These are phyloP conservation scores for Pholiota molesta DNA, from an alignment of 768 basidiomycete genomes.

Conservation along the genomic window DNA sequence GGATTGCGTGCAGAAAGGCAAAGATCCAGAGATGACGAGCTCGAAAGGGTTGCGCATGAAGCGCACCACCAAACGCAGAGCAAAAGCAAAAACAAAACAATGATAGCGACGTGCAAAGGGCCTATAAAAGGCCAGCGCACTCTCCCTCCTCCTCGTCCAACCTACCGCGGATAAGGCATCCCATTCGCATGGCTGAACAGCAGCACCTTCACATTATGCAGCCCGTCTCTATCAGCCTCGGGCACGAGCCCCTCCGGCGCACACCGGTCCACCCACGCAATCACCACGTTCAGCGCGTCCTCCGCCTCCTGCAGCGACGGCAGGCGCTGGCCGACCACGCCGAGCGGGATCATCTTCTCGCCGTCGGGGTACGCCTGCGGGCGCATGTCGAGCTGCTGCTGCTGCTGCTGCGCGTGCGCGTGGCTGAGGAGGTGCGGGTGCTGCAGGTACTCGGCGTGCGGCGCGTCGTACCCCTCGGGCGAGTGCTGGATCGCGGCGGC, in stretches of 20 bases:
- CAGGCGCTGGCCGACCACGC: neutral
- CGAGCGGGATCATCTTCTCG: neutral
- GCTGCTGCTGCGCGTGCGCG: neutral
- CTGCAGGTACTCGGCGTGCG: neutral
- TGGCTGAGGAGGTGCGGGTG: neutral
- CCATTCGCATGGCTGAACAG: slow-evolving; percentile 50
- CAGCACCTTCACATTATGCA: slow-evolving; percentile 51
- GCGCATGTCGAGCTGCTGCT: neutral
- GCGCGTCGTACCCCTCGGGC: slow-evolving; percentile 8
- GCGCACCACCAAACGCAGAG: too few relatives aligned
- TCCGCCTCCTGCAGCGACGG: slow-evolving; percentile 11
- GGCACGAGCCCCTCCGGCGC: slow-evolving; percentile 30
- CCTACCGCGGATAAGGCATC: slow-evolving; percentile 21
- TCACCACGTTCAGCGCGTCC: slow-evolving; percentile 46
- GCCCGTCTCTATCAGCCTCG: slow-evolving; percentile 38
- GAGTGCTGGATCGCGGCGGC: slow-evolving; percentile 22
- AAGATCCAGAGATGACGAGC: too few relatives aligned
- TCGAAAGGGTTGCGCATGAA: too few relatives aligned
- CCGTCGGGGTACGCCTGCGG: slow-evolving; percentile 1
- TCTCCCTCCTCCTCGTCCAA: too few relatives aligned
- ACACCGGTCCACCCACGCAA: slow-evolving; percentile 49
- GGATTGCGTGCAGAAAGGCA: too few relatives aligned
- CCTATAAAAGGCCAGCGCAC: too few relatives aligned
- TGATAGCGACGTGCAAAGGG: too few relatives aligned
- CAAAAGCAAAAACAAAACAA: too few relatives aligned